Conservation (phyloP, 2,329 filamentous ascomycete genomes). For the Zopfia rhizophila region DNA sequence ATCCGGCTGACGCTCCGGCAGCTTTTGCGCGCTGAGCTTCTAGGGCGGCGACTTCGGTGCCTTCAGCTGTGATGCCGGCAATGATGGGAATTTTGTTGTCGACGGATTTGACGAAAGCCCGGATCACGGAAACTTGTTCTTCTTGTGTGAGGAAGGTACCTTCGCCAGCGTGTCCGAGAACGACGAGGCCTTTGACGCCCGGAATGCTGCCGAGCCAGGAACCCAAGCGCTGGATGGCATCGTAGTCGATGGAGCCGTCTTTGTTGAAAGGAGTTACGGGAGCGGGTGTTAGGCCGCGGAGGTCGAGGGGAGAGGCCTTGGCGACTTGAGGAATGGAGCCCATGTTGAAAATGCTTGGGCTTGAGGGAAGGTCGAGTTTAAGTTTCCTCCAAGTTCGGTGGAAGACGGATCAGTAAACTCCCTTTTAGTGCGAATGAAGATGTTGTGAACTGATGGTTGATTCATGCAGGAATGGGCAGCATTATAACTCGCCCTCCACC, state of each 20-base stretch:
- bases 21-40: constrained; percentile 63
- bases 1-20: constrained; percentile 62
- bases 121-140: constrained; percentile 62
- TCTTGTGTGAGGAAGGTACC: constrained; percentile 64
- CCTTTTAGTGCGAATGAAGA: too few species aligned
- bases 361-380: too few species aligned
- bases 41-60: constrained; percentile 63
- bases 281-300: constrained; percentile 62
- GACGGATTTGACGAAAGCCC: constrained; percentile 64
- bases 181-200: constrained; percentile 64
- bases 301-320: constrained; percentile 51
- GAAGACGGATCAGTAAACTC: too few species aligned
- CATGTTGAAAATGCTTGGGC: too few species aligned
- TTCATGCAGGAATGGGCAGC: too few species aligned
- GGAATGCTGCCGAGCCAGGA: constrained; percentile 64
- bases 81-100: constrained; percentile 63
- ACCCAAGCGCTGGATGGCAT: constrained; percentile 63
- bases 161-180: constrained; percentile 65
- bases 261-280: constrained; percentile 64
- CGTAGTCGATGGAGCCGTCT: constrained; percentile 62
- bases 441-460: too few species aligned
- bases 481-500: too few species aligned
- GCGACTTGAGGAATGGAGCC: constrained; percentile 37
- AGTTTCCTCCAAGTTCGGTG: too few species aligned
- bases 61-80: constrained; percentile 64